These are phyloP conservation scores for Suhomyces kunorum DNA, from an alignment of 1,139 yeast species.

Conservation along the genomic window DNA sequence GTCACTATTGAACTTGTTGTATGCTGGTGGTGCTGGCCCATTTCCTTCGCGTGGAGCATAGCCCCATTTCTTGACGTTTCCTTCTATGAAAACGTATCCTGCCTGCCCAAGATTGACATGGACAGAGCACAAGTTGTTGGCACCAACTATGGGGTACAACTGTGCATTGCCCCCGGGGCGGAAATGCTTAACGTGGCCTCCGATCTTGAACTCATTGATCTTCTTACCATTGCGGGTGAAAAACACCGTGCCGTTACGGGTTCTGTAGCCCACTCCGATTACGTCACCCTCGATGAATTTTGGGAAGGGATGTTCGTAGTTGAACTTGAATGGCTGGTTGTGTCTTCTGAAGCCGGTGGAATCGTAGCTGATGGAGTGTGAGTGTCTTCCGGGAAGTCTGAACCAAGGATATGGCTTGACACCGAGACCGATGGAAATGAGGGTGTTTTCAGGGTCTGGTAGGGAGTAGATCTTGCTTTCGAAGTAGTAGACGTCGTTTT, in stretches of 20 bases:
- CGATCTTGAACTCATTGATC: slow-evolving; percentile 62
- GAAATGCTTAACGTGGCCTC: slow-evolving; percentile 63
- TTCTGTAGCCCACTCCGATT: slow-evolving; percentile 65
- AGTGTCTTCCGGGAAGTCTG: slow-evolving; percentile 57
- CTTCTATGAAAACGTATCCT: slow-evolving; percentile 61
- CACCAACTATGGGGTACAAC: slow-evolving; percentile 54
- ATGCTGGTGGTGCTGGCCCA: slow-evolving; percentile 66
- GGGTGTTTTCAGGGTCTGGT: slow-evolving; percentile 55
- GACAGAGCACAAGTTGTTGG: slow-evolving; percentile 51
- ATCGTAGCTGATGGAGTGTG: slow-evolving; percentile 52
- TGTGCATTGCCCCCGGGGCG: slow-evolving; percentile 41
- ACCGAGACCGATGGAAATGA: slow-evolving; percentile 48
- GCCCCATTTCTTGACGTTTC: slow-evolving; percentile 66
- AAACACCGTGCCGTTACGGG: slow-evolving; percentile 61
- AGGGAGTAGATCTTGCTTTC: slow-evolving; percentile 67
- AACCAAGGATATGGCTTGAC: slow-evolving; percentile 61
- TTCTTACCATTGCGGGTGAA: slow-evolving; percentile 73
- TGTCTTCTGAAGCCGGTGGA: slow-evolving; percentile 53
- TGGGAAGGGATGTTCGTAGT: slow-evolving; percentile 47
- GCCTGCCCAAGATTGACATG: slow-evolving; percentile 60
- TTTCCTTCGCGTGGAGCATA: slow-evolving; percentile 60
- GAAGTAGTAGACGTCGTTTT: slow-evolving; percentile 87
- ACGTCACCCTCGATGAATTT: slow-evolving; percentile 58
- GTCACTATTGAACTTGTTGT: slow-evolving; percentile 55
- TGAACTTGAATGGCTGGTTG: slow-evolving; percentile 51